Evolutionary conservation across 2,329 filamentous ascomycete species (phyloP).

Genomic region (Colletotrichum endophyticum): DNA sequence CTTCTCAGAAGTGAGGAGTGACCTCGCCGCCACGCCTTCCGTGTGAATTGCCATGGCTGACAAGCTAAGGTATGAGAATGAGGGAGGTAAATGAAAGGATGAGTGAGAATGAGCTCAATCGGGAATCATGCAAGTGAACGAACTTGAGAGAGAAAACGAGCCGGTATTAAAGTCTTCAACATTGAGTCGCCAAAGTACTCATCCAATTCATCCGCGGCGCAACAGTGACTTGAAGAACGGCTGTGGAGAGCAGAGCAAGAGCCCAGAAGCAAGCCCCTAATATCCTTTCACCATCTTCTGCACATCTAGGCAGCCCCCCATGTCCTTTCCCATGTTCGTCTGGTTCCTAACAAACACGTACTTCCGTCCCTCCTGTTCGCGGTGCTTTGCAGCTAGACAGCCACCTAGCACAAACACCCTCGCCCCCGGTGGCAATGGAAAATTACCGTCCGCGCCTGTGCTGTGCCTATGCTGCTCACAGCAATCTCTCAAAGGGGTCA

Average conservation of each 20-base stretch:
- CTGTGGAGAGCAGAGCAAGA: not conserved
- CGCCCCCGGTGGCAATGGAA: not conserved
- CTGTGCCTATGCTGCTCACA: not conserved
- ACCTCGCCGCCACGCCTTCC: not conserved
- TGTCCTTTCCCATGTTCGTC: slow-evolving; percentile 1
- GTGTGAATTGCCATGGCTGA: slow-evolving; percentile 5
- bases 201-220: not conserved
- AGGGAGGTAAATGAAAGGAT: not conserved
- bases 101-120: not conserved
- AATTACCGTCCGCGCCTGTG: not conserved
- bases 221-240: not conserved
- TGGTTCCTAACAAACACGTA: not conserved
- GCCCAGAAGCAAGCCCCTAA: not conserved
- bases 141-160: not conserved
- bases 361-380: slow-evolving; percentile 3
- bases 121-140: not conserved
- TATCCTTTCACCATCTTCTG: not conserved
- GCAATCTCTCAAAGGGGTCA: not conserved
- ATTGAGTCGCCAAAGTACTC: not conserved
- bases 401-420: not conserved
- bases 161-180: not conserved
- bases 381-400: not conserved
- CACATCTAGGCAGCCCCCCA: not conserved
- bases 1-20: slow-evolving; percentile 1
- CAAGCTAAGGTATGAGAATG: not conserved